These are phyloP conservation scores for Cutaneotrichosporon dermatis DNA, from an alignment of 1,284 basidiomycete species.

Conservation along the genomic window DNA sequence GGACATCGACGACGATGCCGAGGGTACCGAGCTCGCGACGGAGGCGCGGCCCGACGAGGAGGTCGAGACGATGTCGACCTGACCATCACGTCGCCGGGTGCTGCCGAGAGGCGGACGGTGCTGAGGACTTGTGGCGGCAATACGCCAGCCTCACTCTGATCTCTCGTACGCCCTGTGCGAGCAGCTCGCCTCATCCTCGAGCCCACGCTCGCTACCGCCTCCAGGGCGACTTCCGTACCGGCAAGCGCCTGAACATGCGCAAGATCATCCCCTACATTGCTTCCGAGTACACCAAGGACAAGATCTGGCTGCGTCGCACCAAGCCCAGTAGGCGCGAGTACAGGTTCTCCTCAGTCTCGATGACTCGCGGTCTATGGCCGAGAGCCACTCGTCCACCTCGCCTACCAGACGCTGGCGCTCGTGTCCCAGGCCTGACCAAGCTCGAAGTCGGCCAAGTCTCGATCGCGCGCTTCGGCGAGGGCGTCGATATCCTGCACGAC, in stretches of 20 bases:
- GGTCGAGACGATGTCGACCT: constrained; percentile 54
- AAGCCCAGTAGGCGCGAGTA: constrained; percentile 92
- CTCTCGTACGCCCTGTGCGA: constrained; percentile 90
- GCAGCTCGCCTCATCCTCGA: constrained; percentile 95
- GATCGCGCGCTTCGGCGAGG: constrained; percentile 84
- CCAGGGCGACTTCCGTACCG: constrained; percentile 95
- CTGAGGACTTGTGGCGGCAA: constrained; percentile 78
- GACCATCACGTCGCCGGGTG: constrained; percentile 54
- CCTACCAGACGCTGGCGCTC: constrained; percentile 88
- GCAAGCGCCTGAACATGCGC: constrained; percentile 98
- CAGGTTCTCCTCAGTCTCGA: constrained; percentile 89
- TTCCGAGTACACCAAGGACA: constrained; percentile 98
- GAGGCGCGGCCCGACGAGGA: constrained; percentile 31
- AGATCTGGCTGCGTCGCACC: constrained; percentile 96
- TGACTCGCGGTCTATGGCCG: constrained; percentile 95
- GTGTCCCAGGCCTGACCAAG: constrained; percentile 84
- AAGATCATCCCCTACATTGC: constrained; percentile 99
- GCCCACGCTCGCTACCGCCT: constrained; percentile 92
- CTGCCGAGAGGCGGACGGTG: constrained; percentile 28
- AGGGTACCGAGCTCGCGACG: constrained; percentile 38
- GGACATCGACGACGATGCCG: constrained; percentile 36
- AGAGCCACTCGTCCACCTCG: constrained; percentile 89
- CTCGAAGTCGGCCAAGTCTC: constrained; percentile 93
- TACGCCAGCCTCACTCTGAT: constrained; percentile 89
- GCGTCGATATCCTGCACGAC: constrained; percentile 81